phyloP scores from a whole-genome alignment of 257 asterid genomes.

The Ehretia macrophylla region DNA sequence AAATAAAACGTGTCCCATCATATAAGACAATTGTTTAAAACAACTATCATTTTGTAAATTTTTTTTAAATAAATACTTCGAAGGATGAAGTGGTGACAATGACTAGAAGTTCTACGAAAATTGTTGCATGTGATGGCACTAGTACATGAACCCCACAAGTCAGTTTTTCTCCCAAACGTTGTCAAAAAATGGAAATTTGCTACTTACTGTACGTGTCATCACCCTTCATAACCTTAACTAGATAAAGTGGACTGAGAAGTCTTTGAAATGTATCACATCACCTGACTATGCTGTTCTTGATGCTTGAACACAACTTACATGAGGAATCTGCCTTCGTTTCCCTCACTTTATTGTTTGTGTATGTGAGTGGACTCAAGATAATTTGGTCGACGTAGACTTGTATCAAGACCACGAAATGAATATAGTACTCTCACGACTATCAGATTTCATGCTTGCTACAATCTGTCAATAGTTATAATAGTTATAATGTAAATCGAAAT shows the following conservation, averaged over 20 bases:
- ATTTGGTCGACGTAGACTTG: neutral
- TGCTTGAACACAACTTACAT: constrained; percentile 8
- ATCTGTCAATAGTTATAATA: too few relatives aligned
- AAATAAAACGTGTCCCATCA: too few relatives aligned
- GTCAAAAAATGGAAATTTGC: constrained; percentile 39
- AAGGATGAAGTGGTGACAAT: neutral
- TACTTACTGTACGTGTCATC: constrained; percentile 13
- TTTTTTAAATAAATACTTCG: too few relatives aligned
- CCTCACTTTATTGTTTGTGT: constrained; percentile 8
- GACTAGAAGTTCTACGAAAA: neutral
- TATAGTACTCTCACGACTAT: too few relatives aligned
- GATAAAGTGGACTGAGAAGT: constrained; percentile 26
- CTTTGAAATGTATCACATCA: constrained; percentile 35
- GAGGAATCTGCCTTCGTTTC: constrained; percentile 17
- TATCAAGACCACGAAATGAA: constrained; percentile 2
- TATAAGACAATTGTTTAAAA: too few relatives aligned
- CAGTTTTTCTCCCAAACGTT: constrained; percentile 36
- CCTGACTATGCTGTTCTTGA: constrained; percentile 2
- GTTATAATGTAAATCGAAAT: too few relatives aligned
- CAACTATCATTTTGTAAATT: too few relatives aligned
- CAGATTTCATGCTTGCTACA: too few relatives aligned
- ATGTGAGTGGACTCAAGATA: constrained; percentile 3
- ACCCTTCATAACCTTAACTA: constrained; percentile 39
- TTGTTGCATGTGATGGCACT: constrained; percentile 34
- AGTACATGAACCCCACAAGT: constrained; percentile 20